phyloP scores from a whole-genome alignment of 148 eudicot species.

The Selenicereus undatus region DNA sequence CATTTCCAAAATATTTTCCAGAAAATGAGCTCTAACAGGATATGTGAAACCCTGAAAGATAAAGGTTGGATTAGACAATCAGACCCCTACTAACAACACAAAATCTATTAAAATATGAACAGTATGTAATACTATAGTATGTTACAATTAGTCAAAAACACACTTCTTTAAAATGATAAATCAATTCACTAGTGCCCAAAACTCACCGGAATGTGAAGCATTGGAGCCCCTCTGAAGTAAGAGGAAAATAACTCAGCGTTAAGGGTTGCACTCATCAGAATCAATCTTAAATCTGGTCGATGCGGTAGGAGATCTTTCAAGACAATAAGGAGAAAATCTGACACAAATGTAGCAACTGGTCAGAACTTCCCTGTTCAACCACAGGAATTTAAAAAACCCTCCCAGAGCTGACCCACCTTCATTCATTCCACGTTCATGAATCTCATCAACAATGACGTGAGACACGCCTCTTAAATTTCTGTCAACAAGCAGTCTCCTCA shows the following conservation, averaged over 20 bases:
- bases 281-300: constrained; percentile 85
- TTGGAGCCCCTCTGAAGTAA: constrained; percentile 92
- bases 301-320: constrained; percentile 90
- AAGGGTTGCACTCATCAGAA: constrained; percentile 95
- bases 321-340: constrained; percentile 98
- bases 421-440: constrained; percentile 99
- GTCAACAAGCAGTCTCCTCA: constrained; percentile 89
- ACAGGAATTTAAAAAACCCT: neutral
- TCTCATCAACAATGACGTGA: constrained; percentile 94
- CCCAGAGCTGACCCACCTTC: constrained; percentile 56
- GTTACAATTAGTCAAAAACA: neutral
- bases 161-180: neutral
- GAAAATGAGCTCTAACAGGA: constrained; percentile 83
- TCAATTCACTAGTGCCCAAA: constrained; percentile 4
- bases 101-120: neutral
- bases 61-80: neutral
- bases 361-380: constrained; percentile 16
- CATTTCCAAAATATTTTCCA: constrained; percentile 85
- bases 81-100: neutral
- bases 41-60: constrained; percentile 84
- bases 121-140: too few relatives aligned
- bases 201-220: constrained; percentile 96
- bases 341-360: constrained; percentile 23
- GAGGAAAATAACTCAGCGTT: constrained; percentile 96
- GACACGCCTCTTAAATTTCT: constrained; percentile 75